Percentiles rank a stretch among this genome's conserved stretches.
Evolutionary conservation across 2,329 filamentous ascomycete genomes (phyloP).

Genomic region (Aspergillus sp.): DNA sequence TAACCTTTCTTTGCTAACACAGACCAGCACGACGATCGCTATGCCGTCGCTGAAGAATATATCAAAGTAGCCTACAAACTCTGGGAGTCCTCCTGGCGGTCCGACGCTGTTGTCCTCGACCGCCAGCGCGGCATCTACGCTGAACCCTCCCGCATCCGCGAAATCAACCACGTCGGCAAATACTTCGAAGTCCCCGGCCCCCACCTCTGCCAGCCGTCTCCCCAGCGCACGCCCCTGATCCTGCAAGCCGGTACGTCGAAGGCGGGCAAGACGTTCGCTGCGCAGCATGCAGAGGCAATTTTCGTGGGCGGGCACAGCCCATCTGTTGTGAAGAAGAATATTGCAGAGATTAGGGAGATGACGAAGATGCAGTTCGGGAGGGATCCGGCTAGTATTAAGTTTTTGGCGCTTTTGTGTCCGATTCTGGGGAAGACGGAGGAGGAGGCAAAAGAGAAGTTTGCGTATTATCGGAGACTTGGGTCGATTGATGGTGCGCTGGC

Average conservation of each 20-base stretch:
- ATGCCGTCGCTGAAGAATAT: conserved; percentile 59
- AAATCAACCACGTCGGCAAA: conserved; percentile 61
- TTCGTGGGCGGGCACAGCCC: conserved; percentile 63
- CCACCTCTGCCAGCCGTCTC: conserved; percentile 59
- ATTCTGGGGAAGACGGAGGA: conserved; percentile 60
- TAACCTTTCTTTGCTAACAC: neutral
- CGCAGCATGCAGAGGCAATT: conserved; percentile 64
- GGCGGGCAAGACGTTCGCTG: conserved; percentile 60
- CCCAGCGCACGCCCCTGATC: conserved; percentile 62
- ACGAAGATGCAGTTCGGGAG: conserved; percentile 50
- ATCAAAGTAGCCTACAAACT: conserved; percentile 60
- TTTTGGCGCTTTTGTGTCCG: conserved; percentile 59
- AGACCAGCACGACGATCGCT: conserved; percentile 57
- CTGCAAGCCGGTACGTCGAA: conserved; percentile 64
- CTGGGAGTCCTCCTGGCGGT: conserved; percentile 60
- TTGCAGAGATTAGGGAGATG: conserved; percentile 55
- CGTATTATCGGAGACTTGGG: conserved; percentile 56
- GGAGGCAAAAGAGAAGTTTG: conserved; percentile 58
- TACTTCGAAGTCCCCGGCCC: conserved; percentile 59
- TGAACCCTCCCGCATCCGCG: conserved; percentile 50
- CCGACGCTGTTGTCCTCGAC: conserved; percentile 58
- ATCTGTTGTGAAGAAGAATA: conserved; percentile 53
- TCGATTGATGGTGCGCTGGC: conserved; percentile 61
- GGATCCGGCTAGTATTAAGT: conserved; percentile 57
- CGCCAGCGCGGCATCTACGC: conserved; percentile 55